Conservation (phyloP, 306 rosid genomes). For the Sesbania bispinosa region DNA sequence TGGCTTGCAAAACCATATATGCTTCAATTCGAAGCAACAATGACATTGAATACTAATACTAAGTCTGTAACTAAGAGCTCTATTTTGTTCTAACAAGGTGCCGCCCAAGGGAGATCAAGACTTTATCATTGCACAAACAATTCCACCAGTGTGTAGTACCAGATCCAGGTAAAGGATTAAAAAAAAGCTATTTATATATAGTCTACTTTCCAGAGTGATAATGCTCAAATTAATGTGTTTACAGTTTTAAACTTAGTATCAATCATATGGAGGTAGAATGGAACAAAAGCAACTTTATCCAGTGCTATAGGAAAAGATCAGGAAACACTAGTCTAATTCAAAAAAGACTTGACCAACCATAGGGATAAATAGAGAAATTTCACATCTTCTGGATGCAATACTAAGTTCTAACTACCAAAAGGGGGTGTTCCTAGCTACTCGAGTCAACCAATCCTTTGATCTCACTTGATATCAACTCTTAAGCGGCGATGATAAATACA, state of each 20-base stretch:
- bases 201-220: background rate
- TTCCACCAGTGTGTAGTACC: no score
- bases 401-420: conserved; percentile 13
- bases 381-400: background rate
- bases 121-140: background rate
- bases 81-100: background rate
- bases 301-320: background rate
- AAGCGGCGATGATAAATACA: background rate
- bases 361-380: background rate
- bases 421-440: background rate
- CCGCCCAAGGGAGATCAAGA: background rate
- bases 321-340: background rate
- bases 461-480: conserved; percentile 1
- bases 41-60: background rate
- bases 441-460: background rate
- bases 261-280: background rate
- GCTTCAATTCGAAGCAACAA: background rate
- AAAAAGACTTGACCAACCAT: background rate
- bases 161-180: background rate
- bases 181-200: no score
- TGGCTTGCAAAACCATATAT: no score
- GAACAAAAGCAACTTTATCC: background rate
- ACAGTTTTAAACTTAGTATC: background rate
- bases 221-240: background rate
- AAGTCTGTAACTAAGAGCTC: background rate